Percentiles rank a stretch among this genome's conserved stretches.
Conservation (phyloP, 768 basidiomycete species). For the Royoungia palumana region DNA sequence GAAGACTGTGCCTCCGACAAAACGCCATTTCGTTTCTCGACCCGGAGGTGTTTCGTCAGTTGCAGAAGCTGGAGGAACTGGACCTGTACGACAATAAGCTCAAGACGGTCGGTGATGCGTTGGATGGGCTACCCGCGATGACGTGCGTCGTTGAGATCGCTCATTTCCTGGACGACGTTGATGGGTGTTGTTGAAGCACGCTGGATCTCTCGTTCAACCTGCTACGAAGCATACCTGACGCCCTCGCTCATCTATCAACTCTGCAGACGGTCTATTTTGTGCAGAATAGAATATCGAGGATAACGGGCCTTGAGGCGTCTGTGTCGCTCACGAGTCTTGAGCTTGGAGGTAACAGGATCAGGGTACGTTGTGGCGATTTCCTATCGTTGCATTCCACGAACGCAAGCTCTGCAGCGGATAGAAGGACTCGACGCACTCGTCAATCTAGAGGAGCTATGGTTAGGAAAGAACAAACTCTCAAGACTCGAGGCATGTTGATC, state of each 20-base stretch:
- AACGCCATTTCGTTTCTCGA: conserved; percentile 76
- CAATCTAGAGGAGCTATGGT: conserved; percentile 89
- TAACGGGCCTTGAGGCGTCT: conserved; percentile 59
- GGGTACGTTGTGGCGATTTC: conserved; percentile 48
- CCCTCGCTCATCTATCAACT: conserved; percentile 52
- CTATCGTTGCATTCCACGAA: background rate
- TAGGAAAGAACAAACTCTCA: conserved; percentile 96
- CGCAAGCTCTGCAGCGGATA: conserved; percentile 58
- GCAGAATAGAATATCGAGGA: conserved; percentile 89
- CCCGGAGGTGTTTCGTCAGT: conserved; percentile 61
- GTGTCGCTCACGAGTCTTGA: conserved; percentile 78
- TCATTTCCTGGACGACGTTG: background rate
- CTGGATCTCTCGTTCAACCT: conserved; percentile 97
- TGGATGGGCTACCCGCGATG: conserved; percentile 55
- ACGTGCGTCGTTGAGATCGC: conserved; percentile 40
- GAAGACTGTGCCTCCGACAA: conserved; percentile 79
- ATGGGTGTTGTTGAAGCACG: conserved; percentile 41
- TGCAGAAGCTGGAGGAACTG: conserved; percentile 77
- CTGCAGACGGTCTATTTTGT: conserved; percentile 88
- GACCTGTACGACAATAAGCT: conserved; percentile 97
- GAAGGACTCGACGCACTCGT: conserved; percentile 78
- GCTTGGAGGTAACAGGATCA: conserved; percentile 88
- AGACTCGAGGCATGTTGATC: conserved; percentile 63
- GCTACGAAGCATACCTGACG: conserved; percentile 65
- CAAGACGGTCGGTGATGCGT: conserved; percentile 63